phyloP scores from a whole-genome alignment of 1,284 basidiomycete species.

The Microbotryomycetes sp. region DNA sequence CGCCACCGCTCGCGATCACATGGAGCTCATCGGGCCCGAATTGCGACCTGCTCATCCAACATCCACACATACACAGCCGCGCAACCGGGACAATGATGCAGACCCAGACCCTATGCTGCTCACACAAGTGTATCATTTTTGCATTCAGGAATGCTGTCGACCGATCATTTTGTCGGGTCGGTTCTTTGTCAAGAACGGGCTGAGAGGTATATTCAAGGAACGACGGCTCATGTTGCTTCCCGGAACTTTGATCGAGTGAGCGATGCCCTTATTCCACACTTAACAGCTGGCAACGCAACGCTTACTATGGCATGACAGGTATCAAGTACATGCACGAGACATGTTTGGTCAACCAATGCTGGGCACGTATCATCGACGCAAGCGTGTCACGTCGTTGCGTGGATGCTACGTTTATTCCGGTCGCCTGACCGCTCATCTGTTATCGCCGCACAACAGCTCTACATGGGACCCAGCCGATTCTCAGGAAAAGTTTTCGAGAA shows the following conservation, averaged over 20 bases:
- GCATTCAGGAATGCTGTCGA: slow-evolving; percentile 26
- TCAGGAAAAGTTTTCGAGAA: slow-evolving; percentile 25
- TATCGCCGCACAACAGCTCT: slow-evolving; percentile 2
- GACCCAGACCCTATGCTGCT: slow-evolving; percentile 17
- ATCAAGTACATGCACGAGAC: slow-evolving; percentile 16
- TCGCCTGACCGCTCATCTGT: slow-evolving; percentile 14
- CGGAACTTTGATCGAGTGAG: slow-evolving; percentile 26
- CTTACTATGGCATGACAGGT: too few species aligned
- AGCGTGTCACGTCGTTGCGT: slow-evolving; percentile 16
- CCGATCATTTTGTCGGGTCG: slow-evolving; percentile 19
- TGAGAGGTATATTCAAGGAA: slow-evolving; percentile 24
- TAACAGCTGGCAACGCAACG: too few species aligned
- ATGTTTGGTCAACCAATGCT: slow-evolving; percentile 21
- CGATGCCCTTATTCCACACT: too few species aligned
- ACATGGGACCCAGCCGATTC: slow-evolving; percentile 21
- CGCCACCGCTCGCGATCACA: slow-evolving; percentile 28
- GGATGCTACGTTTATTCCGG: slow-evolving; percentile 33
- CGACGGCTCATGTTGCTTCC: slow-evolving; percentile 28
- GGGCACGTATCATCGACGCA: slow-evolving; percentile 26
- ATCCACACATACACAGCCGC: background rate
- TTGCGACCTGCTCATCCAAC: slow-evolving; percentile 1
- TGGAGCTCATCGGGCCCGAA: slow-evolving; percentile 12
- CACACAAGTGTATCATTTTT: slow-evolving; percentile 27
- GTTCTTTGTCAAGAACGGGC: slow-evolving; percentile 30
- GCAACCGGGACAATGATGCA: slow-evolving; percentile 1